These are phyloP conservation scores for Penicillium janthinellum DNA, from an alignment of 2,329 filamentous ascomycete species.

Conservation along the genomic window DNA sequence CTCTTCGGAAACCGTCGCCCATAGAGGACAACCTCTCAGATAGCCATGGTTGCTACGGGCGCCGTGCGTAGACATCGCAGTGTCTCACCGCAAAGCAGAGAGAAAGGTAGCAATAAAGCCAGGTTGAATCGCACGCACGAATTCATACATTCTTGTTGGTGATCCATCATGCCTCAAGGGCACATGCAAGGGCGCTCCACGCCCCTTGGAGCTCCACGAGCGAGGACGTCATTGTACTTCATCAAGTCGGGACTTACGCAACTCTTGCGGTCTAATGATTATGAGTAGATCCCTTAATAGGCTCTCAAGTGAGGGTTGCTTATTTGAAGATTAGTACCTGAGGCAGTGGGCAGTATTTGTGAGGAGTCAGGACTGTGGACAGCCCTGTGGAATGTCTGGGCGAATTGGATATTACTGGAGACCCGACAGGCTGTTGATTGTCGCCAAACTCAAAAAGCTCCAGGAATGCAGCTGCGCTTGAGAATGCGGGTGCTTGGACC, in stretches of 20 bases:
- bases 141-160: slow-evolving; percentile 16
- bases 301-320: too few species aligned
- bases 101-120: slow-evolving; percentile 8
- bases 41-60: background rate
- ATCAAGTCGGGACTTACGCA: background rate
- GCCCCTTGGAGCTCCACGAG: slow-evolving; percentile 8
- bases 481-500: slow-evolving; percentile 12
- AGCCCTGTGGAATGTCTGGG: slow-evolving; percentile 5
- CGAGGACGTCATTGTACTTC: background rate
- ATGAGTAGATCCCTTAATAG: background rate
- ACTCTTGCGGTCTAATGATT: background rate
- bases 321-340: background rate
- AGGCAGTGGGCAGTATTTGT: background rate
- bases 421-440: background rate
- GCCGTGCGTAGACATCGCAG: too few species aligned
- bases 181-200: slow-evolving; percentile 25
- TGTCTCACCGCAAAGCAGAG: background rate
- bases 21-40: background rate
- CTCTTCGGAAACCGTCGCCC: too few species aligned
- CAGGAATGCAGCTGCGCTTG: slow-evolving; percentile 10
- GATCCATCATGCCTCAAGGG: slow-evolving; percentile 20
- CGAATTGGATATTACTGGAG: background rate
- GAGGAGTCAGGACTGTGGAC: background rate
- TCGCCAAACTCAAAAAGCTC: background rate
- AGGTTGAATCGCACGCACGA: slow-evolving; percentile 16